Conservation (phyloP, 2,329 filamentous ascomycete genomes). For the Trichophyton simii region DNA sequence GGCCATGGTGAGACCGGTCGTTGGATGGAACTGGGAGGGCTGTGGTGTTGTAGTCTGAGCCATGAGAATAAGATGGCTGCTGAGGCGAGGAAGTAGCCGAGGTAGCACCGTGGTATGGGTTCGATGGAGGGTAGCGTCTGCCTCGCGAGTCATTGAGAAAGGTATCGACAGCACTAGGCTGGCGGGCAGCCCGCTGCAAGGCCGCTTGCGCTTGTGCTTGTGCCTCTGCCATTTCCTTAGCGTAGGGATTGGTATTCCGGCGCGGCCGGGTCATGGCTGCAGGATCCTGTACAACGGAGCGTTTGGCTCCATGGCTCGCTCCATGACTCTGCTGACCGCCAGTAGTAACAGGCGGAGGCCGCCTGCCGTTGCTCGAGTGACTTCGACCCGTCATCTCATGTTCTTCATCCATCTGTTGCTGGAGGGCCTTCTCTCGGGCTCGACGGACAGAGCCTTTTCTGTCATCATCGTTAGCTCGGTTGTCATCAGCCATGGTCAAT, state of each 20-base stretch:
- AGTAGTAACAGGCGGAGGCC: conserved; percentile 12
- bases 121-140: not conserved
- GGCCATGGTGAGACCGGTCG: not conserved
- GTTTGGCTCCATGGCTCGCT: not conserved
- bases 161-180: not conserved
- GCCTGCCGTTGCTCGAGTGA: conserved; percentile 3
- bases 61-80: not conserved
- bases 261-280: not conserved
- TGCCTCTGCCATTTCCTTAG: not conserved
- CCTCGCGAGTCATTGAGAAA: not conserved
- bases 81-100: not conserved
- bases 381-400: not conserved
- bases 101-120: not conserved
- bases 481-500: not conserved
- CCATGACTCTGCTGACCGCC: not conserved
- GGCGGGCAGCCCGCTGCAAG: not conserved
- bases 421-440: conserved; percentile 9
- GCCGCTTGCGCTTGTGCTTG: not conserved
- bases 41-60: not conserved
- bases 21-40: not conserved
- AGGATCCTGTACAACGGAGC: not conserved
- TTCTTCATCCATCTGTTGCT: not conserved
- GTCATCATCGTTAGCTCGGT: not conserved
- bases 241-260: not conserved
- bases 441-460: conserved; percentile 11